Evolutionary conservation across 495 filamentous ascomycete species (phyloP), one percentile per base, ranked within the genome.

Genomic region (Hypoxylon trugodes): DNA sequence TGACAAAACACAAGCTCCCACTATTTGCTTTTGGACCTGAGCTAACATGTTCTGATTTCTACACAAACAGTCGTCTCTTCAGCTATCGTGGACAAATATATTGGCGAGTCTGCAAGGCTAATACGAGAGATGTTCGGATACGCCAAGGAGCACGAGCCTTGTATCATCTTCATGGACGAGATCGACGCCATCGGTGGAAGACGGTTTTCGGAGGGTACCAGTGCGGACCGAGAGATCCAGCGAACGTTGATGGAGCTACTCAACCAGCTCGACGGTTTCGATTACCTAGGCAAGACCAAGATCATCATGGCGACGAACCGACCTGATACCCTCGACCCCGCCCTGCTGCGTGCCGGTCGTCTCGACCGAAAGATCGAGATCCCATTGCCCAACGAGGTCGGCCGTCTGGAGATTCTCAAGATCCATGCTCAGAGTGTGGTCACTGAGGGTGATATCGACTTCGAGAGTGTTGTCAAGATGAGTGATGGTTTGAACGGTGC

Each of bases 141-240:
- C 73, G 96, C 96, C 57, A 97, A 97, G 76, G 96, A 99, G 76
- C 96, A 99, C 75, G 96, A 99, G 74, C 96, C 96, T 38, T 99
- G 96, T 76, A 98, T 99, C 73, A 99, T 99, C 77, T 99, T 99
- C 86, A 99, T 99, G 96, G 96, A 99, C 81, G 96, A 99, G 75
- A 99, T 99, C 74, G 96, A 99, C 72, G 96, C 96, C 68, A 99
- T 99, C 72, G 96, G 96, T 73, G 96, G 96, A 51, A 87, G 96
- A 69, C 86, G 96, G 65, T 99, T 99, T 71, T 96, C 90, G n/a
- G 96, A 99, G 74, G 96, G 96, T 65, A 99, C 96, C 54, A 96
- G 92, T 26, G 96, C 96, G 19, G 96, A 99, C 80, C 89, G 96
- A 65, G 96, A 99, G 76, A 99, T 99, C 66, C 96, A 99, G 80